Percentiles rank a stretch among this genome's conserved stretches.
These are phyloP conservation scores for Cordyceps cateniannulata DNA, from an alignment of 2,329 filamentous ascomycete genomes.

Conservation along the genomic window DNA sequence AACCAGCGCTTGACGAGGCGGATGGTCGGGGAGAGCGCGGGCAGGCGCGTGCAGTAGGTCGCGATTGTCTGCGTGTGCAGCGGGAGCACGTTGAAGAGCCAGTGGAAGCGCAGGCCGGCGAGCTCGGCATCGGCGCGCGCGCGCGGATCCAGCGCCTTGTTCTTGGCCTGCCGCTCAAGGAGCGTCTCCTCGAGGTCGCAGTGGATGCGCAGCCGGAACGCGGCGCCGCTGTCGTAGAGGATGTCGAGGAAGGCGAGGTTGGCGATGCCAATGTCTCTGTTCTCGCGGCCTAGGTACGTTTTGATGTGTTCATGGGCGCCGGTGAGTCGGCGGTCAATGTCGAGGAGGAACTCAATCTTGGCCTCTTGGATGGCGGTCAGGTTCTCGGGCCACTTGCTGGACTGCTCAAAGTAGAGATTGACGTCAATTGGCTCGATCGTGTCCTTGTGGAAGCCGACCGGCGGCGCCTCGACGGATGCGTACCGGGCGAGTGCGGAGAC, in stretches of 20 bases:
- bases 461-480: slow-evolving; percentile 47
- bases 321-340: slow-evolving; percentile 65
- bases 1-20: slow-evolving; percentile 89
- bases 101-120: slow-evolving; percentile 64
- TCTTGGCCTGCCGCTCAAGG: slow-evolving; percentile 70
- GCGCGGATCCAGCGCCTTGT: slow-evolving; percentile 60
- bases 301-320: slow-evolving; percentile 53
- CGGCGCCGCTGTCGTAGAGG: slow-evolving; percentile 60
- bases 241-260: slow-evolving; percentile 83
- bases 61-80: slow-evolving; percentile 76
- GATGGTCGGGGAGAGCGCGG: slow-evolving; percentile 73
- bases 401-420: slow-evolving; percentile 86
- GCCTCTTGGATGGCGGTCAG: slow-evolving; percentile 85
- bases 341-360: slow-evolving; percentile 83
- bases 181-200: slow-evolving; percentile 81
- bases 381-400: slow-evolving; percentile 89
- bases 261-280: slow-evolving; percentile 57
- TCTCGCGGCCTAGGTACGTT: slow-evolving; percentile 75
- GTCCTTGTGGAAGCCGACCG: slow-evolving; percentile 37
- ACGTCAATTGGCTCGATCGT: slow-evolving; percentile 61
- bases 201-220: slow-evolving; percentile 81
- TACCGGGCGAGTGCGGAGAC: slow-evolving; percentile 69
- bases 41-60: slow-evolving; percentile 73
- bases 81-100: slow-evolving; percentile 64
- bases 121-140: slow-evolving; percentile 62